Conservation (phyloP, 805 yeast species). For the Metschnikowia arizonensis region DNA sequence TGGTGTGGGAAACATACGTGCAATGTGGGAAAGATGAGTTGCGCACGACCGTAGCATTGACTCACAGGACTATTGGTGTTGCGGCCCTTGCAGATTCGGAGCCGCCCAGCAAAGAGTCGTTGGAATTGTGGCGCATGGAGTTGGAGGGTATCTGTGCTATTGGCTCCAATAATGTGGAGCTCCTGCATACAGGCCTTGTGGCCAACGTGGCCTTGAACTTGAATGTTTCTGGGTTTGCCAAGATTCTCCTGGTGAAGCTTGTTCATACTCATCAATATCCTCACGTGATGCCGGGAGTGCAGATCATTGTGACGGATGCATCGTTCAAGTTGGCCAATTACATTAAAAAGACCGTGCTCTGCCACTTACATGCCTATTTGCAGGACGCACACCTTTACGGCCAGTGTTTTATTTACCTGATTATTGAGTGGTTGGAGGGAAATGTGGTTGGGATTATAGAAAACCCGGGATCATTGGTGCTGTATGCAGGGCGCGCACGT, state of each 20-base stretch:
- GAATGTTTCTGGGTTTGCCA: slow-evolving; percentile 9
- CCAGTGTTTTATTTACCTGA: slow-evolving; percentile 60
- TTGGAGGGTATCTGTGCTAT: slow-evolving; percentile 61
- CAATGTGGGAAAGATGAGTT: slow-evolving; percentile 42
- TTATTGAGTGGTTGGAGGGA: slow-evolving; percentile 77
- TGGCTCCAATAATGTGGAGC: slow-evolving; percentile 44
- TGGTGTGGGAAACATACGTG: slow-evolving; percentile 49
- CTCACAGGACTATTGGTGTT: slow-evolving; percentile 27
- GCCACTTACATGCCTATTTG: slow-evolving; percentile 44
- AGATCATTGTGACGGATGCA: slow-evolving; percentile 36
- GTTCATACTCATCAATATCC: slow-evolving; percentile 52
- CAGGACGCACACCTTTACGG: slow-evolving; percentile 51
- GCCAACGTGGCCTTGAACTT: slow-evolving; percentile 12
- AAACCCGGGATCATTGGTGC: slow-evolving; percentile 66
- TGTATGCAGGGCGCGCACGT: background rate
- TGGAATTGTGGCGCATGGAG: slow-evolving; percentile 69
- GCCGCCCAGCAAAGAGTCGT: slow-evolving; percentile 23
- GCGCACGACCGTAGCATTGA: slow-evolving; percentile 47
- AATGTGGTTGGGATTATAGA: slow-evolving; percentile 54
- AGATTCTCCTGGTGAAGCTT: slow-evolving; percentile 21
- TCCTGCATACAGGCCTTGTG: slow-evolving; percentile 21
- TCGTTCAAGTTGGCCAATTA: slow-evolving; percentile 62
- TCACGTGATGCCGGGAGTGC: slow-evolving; percentile 62
- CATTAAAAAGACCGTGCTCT: slow-evolving; percentile 55
- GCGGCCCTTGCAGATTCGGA: slow-evolving; percentile 1